Percentiles rank a stretch among this genome's conserved stretches.
Conservation (phyloP, 2,329 filamentous ascomycete genomes). For the Monosporascus ibericus region DNA sequence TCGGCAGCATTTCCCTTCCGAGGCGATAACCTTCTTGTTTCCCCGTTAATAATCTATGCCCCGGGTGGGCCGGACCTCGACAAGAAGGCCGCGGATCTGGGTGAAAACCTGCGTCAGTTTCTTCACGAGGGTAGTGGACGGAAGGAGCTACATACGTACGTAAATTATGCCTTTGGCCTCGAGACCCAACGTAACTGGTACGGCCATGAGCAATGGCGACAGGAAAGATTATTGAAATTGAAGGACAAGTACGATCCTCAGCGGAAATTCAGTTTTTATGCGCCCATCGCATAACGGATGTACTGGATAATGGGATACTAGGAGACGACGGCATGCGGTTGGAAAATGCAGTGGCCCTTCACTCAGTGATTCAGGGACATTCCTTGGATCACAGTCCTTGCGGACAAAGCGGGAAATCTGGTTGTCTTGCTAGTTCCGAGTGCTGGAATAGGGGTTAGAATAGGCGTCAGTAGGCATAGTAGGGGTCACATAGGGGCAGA, state of each 20-base stretch:
- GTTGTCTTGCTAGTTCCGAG: too few species aligned
- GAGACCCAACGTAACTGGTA: slow-evolving; percentile 26
- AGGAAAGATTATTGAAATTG: slow-evolving; percentile 27
- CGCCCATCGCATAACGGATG: slow-evolving; percentile 8
- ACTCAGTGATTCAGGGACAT: too few species aligned
- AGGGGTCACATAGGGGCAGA: too few species aligned
- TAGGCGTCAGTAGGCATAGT: too few species aligned
- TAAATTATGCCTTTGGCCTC: slow-evolving; percentile 30
- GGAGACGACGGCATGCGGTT: too few species aligned
- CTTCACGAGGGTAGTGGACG: slow-evolving; percentile 15
- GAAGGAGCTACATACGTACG: slow-evolving; percentile 20
- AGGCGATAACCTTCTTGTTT: slow-evolving; percentile 5
- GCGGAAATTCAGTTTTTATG: slow-evolving; percentile 25
- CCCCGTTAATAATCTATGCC: slow-evolving; percentile 23
- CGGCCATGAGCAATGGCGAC: slow-evolving; percentile 30
- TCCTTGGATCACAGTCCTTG: too few species aligned
- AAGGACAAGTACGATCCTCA: slow-evolving; percentile 30
- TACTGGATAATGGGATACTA: too few species aligned
- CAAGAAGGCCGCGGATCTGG: slow-evolving; percentile 18
- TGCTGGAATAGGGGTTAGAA: too few species aligned
- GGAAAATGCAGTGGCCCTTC: too few species aligned
- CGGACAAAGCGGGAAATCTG: too few species aligned
- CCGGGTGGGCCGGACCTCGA: slow-evolving; percentile 18
- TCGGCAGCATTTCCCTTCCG: slow-evolving; percentile 14
- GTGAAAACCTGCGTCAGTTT: slow-evolving; percentile 19